These are phyloP conservation scores for Lineolata rhizophorae DNA, from an alignment of 495 filamentous ascomycete genomes.

Conservation along the genomic window DNA sequence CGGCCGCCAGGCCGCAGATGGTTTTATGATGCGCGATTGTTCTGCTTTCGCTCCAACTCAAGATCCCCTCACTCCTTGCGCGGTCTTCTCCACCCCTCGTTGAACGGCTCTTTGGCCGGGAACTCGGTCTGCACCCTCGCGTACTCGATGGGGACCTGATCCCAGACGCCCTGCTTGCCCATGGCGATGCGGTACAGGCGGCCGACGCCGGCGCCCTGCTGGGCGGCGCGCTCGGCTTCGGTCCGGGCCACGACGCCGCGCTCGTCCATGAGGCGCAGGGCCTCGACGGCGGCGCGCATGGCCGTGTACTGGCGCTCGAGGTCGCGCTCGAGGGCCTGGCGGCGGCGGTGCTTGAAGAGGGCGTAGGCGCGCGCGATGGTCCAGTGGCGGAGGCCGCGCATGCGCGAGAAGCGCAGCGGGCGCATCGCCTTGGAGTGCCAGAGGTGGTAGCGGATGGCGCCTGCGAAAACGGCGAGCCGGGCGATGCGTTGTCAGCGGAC, in stretches of 20 bases:
- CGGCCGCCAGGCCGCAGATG: no score
- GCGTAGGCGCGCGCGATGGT: conserved; percentile 95
- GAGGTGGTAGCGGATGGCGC: conserved; percentile 43
- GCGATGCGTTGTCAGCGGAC: no score
- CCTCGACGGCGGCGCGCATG: conserved; percentile 65
- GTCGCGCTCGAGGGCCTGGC: conserved; percentile 33
- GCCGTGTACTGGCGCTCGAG: conserved; percentile 55
- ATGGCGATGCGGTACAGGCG: conserved; percentile 65
- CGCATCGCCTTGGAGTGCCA: conserved; percentile 43
- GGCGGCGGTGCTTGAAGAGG: conserved; percentile 42
- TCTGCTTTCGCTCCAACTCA: no score
- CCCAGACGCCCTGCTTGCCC: conserved; percentile 62
- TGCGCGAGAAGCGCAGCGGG: conserved; percentile 67
- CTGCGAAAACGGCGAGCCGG: no score
- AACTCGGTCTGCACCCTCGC: conserved; percentile 61
- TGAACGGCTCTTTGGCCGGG: conserved; percentile 51
- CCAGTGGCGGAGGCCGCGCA: conserved; percentile 86
- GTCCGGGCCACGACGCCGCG: conserved; percentile 11
- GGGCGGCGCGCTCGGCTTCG: conserved; percentile 21
- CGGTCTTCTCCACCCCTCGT: conserved; percentile 43
- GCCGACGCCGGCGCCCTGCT: conserved; percentile 37
- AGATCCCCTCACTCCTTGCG: no score
- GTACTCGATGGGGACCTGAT: conserved; percentile 64
- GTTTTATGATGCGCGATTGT: no score
- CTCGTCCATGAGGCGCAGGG: conserved; percentile 31